Evolutionary conservation across 805 yeast genomes (phyloP), one percentile per base, ranked within the genome.

Genomic region (Wickerhamiella lipophila): DNA sequence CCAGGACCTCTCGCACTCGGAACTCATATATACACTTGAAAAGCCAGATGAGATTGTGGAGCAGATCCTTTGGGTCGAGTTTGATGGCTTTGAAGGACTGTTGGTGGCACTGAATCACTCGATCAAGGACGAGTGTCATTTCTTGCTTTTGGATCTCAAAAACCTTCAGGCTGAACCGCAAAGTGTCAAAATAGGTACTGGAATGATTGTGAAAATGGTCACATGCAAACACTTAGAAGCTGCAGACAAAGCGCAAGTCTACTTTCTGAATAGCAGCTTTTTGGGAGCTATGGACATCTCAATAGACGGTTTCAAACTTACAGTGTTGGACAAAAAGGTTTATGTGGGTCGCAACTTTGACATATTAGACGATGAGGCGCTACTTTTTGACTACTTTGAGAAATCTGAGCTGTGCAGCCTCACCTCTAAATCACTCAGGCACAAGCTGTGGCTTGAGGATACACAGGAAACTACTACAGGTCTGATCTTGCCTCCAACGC

Each of bases 71-170:
- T 12, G 6, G 21, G 43, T 40, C n/a, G 23, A 21, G 27, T 40
- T 40, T n/a, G 6, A 19, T 19, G 43, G 43, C 4, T 40, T 40
- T 19, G 4, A 11, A 5, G 43, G 43, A 12, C 18, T 40, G 4
- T 23, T 40, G 43, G 30, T 40, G 13, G 23, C 43, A n/a, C 32
- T 40, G 13, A 23, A 40, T 15, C 43, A 40, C 43, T 15, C 29
- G n/a, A 5, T 19, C 13, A 40, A 40, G n/a, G 43, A 40, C n/a
- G 43, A 23, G 32, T 40, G 43, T 15, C 30, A 15, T 5, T 25
- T 40, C 6, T 6, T 23, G 5, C 30, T 40, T 6, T 15, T 40
- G 25, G 43, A 40, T 19, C 29, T 40, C 30, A 40, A 40, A 3
- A 40, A 40, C 19, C 21, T 40, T 11, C n/a, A 40, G 11, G 25